These are phyloP conservation scores for Glomus cerebriforme DNA, from an alignment of 192 early-diverging fungal genomes.

Conservation along the genomic window DNA sequence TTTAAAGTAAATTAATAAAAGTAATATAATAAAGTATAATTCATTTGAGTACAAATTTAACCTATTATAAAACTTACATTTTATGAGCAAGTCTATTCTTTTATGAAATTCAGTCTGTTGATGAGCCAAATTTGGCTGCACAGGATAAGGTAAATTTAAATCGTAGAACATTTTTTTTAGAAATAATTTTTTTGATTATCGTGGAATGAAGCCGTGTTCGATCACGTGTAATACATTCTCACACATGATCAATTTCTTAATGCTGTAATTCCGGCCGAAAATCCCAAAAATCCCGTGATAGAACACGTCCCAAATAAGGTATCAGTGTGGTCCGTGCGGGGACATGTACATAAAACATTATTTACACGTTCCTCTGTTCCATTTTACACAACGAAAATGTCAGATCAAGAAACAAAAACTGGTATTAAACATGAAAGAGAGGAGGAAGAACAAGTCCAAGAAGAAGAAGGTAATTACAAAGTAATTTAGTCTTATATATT, in stretches of 20 bases:
- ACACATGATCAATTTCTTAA: too few species aligned
- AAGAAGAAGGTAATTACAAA: not conserved
- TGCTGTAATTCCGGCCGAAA: too few species aligned
- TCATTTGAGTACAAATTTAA: not conserved
- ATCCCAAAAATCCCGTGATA: too few species aligned
- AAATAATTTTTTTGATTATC: too few species aligned
- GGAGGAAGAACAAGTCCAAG: not conserved
- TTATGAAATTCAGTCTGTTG: constrained; percentile 48
- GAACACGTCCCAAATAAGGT: too few species aligned
- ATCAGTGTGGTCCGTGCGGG: too few species aligned
- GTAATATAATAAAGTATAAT: not conserved
- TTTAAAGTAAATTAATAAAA: not conserved
- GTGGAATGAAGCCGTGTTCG: too few species aligned
- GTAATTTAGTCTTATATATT: not conserved
- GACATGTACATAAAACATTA: not conserved
- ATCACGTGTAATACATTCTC: too few species aligned
- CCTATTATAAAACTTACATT: constrained; percentile 39
- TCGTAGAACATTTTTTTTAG: constrained; percentile 56
- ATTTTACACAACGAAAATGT: not conserved
- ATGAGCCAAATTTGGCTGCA: constrained; percentile 24
- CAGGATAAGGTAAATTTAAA: constrained; percentile 55
- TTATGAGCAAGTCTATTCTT: constrained; percentile 46
- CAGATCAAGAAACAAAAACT: not conserved
- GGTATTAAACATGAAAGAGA: not conserved
- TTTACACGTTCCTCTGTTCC: not conserved